phyloP scores from a whole-genome alignment of 805 yeast species.

The Suhomyces xylopsoci region DNA sequence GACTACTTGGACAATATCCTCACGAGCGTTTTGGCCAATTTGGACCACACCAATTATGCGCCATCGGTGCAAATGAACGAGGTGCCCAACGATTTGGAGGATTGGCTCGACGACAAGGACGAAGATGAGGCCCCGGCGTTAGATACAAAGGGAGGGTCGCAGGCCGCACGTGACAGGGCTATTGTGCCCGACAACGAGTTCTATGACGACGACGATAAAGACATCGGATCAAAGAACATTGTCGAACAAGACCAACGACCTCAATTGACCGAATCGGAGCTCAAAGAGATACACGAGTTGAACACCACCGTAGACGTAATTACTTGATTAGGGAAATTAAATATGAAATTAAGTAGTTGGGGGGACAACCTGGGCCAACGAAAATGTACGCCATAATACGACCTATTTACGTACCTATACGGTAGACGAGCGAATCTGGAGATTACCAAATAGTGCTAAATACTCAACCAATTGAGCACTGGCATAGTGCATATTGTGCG shows the following conservation, averaged over 20 bases:
- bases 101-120: slow-evolving; percentile 23
- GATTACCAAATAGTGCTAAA: neutral
- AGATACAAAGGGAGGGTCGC: slow-evolving; percentile 27
- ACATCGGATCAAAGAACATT: slow-evolving; percentile 29
- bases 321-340: neutral
- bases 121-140: slow-evolving; percentile 23
- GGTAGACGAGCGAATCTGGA: neutral
- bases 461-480: too few species aligned
- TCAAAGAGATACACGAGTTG: slow-evolving; percentile 8
- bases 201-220: slow-evolving; percentile 18
- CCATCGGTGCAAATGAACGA: slow-evolving; percentile 28
- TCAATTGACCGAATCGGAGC: slow-evolving; percentile 6
- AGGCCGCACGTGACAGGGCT: slow-evolving; percentile 22
- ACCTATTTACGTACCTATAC: neutral
- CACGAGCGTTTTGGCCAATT: slow-evolving; percentile 21
- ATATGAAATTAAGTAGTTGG: neutral
- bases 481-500: neutral
- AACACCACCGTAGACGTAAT: neutral
- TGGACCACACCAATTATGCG: slow-evolving; percentile 26
- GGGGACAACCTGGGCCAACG: neutral
- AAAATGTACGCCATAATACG: neutral
- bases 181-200: slow-evolving; percentile 23
- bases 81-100: slow-evolving; percentile 25
- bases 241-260: neutral
- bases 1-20: slow-evolving; percentile 26